Evolutionary conservation across 495 filamentous ascomycete species (phyloP).

Genomic region (Penicillium goetzii): DNA sequence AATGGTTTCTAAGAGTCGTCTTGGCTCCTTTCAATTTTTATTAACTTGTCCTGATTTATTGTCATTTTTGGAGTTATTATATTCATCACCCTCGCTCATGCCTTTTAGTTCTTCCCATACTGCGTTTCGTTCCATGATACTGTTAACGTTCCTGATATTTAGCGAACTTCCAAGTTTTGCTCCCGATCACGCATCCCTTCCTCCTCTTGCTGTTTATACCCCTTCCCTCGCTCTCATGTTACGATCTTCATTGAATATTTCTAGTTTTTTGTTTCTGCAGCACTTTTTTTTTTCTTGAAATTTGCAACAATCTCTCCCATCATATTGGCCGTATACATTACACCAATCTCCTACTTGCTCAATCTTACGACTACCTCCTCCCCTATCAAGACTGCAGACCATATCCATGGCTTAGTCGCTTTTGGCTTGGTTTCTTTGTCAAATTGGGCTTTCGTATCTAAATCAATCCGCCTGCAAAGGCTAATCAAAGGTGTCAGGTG

Average conservation of each 20-base stretch:
- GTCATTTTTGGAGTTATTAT: not conserved
- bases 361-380: not conserved
- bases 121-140: not conserved
- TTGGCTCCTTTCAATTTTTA: not conserved
- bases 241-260: not conserved
- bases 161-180: not conserved
- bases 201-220: not conserved
- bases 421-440: not conserved
- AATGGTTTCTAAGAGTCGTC: slow-evolving; percentile 3
- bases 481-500: slow-evolving; percentile 8
- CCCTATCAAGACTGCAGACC: not conserved
- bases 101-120: not conserved
- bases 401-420: not conserved
- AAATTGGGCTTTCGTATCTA: not conserved
- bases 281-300: not conserved
- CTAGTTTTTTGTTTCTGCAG: not conserved
- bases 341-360: not conserved
- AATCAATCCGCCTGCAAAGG: slow-evolving; percentile 15
- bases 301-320: not conserved
- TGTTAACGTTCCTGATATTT: not conserved
- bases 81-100: not conserved
- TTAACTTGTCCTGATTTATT: not conserved
- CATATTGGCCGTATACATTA: not conserved
- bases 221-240: not conserved
- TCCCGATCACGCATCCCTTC: not conserved